Evolutionary conservation across 768 basidiomycete species (phyloP).

Genomic region (Kwoniella heveanensis): DNA sequence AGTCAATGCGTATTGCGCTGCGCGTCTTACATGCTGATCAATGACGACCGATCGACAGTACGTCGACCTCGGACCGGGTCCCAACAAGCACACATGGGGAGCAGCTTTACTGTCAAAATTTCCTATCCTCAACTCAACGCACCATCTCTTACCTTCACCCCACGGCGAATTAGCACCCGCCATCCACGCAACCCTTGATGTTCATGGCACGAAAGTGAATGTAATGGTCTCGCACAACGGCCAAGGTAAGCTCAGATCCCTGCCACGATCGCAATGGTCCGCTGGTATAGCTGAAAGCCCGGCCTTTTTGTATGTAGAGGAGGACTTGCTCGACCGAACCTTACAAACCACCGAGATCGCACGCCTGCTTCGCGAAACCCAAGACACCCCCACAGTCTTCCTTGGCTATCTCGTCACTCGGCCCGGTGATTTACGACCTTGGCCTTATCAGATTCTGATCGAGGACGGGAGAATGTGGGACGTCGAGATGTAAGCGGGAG

Average conservation of each 20-base stretch:
- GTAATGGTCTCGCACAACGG: conserved; percentile 91
- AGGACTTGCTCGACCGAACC: conserved; percentile 84
- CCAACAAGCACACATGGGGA: conserved; percentile 88
- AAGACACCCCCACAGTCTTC: conserved; percentile 66
- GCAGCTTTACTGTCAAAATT: conserved; percentile 82
- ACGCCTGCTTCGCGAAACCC: conserved; percentile 70
- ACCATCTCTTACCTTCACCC: conserved; percentile 85
- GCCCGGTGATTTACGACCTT: conserved; percentile 45
- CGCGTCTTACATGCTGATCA: neutral
- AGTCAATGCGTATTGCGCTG: conserved; percentile 43
- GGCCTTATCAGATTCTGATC: conserved; percentile 59
- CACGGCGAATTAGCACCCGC: conserved; percentile 76
- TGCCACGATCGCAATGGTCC: neutral
- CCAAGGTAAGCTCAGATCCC: conserved; percentile 65
- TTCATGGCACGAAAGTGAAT: conserved; percentile 74
- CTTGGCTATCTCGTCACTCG: conserved; percentile 54
- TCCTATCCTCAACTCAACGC: conserved; percentile 81
- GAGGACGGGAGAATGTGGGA: conserved; percentile 79
- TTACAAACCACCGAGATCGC: conserved; percentile 80
- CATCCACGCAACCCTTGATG: conserved; percentile 79
- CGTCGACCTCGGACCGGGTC: conserved; percentile 85
- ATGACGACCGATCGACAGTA: conserved; percentile 61
- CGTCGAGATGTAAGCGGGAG: conserved; percentile 62
- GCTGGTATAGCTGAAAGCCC: neutral
- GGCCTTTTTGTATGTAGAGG: conserved; percentile 67